phyloP scores from a whole-genome alignment of 306 rosid genomes.

The Quercus aquifolioides region DNA sequence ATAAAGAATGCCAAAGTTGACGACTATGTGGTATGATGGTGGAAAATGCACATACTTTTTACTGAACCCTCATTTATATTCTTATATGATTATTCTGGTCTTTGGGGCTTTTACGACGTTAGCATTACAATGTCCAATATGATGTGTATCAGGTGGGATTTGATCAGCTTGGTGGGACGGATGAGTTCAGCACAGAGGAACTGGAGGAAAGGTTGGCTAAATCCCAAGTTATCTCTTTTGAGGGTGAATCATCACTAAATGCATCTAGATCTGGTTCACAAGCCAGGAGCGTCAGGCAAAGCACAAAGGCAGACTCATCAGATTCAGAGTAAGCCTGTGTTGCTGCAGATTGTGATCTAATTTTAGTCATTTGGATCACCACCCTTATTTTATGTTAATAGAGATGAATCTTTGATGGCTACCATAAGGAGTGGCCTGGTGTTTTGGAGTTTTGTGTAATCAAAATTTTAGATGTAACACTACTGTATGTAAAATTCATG shows the following conservation, averaged over 20 bases:
- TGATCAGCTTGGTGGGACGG: constrained; percentile 95
- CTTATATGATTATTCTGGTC: not conserved
- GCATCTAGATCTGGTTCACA: constrained; percentile 47
- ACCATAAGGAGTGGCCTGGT: not conserved
- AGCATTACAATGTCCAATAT: constrained; percentile 5
- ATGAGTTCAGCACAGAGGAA: constrained; percentile 87
- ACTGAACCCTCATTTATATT: not conserved
- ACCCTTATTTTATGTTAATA: no score
- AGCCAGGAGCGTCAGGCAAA: constrained; percentile 65
- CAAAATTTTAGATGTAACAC: not conserved
- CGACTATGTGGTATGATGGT: constrained; percentile 79
- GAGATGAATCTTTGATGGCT: not conserved
- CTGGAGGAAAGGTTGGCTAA: constrained; percentile 86
- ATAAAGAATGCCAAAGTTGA: constrained; percentile 94
- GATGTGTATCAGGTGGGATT: constrained; percentile 74
- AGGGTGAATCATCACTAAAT: constrained; percentile 74
- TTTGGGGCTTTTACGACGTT: not conserved
- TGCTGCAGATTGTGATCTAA: not conserved
- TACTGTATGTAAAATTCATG: not conserved
- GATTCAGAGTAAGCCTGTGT: constrained; percentile 58
- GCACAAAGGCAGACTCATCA: constrained; percentile 68
- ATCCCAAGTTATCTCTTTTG: constrained; percentile 72
- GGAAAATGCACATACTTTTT: not conserved
- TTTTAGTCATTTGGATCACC: not conserved
- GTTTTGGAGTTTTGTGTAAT: not conserved